Evolutionary conservation across 805 yeast genomes (phyloP).

Genomic region (Wickerhamiella brachini): DNA sequence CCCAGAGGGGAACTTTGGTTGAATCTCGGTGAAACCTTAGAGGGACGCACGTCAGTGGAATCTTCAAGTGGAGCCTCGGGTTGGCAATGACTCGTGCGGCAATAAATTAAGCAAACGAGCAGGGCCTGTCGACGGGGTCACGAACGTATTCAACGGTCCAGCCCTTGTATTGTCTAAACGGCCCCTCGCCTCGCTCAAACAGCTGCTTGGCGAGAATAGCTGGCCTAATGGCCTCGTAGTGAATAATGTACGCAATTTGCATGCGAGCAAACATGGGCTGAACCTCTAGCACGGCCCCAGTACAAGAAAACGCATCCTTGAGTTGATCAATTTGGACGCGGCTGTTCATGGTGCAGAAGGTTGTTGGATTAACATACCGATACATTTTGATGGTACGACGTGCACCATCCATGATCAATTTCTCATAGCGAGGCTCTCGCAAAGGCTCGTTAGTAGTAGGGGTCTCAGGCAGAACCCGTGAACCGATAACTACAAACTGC

Average conservation of each 20-base stretch:
- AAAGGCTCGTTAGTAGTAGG: neutral
- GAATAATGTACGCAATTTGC: slow-evolving; percentile 12
- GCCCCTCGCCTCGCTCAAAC: slow-evolving; percentile 7
- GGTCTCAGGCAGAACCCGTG: neutral
- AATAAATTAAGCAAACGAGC: slow-evolving; percentile 1
- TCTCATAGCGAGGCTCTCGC: slow-evolving; percentile 1
- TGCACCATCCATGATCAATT: neutral
- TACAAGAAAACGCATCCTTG: slow-evolving; percentile 4
- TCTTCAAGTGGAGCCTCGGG: too few relatives aligned
- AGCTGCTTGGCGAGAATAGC: slow-evolving; percentile 12
- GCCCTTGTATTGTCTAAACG: neutral
- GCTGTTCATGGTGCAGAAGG: slow-evolving; percentile 1
- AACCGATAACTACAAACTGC: slow-evolving; percentile 4
- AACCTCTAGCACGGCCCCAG: slow-evolving; percentile 11
- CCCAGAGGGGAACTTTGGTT: too few relatives aligned
- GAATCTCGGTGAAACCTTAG: too few relatives aligned
- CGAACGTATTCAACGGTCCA: slow-evolving; percentile 4
- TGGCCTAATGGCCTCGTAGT: slow-evolving; percentile 6
- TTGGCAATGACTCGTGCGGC: too few relatives aligned
- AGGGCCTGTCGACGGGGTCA: slow-evolving; percentile 8
- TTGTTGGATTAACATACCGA: neutral
- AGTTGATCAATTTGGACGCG: slow-evolving; percentile 3
- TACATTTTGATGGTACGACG: slow-evolving; percentile 6
- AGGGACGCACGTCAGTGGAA: neutral
- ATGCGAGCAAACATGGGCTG: slow-evolving; percentile 14